Base-by-base conservation (phyloP, 1,284 basidiomycete genomes). In the Ustilago lituana region DNA sequence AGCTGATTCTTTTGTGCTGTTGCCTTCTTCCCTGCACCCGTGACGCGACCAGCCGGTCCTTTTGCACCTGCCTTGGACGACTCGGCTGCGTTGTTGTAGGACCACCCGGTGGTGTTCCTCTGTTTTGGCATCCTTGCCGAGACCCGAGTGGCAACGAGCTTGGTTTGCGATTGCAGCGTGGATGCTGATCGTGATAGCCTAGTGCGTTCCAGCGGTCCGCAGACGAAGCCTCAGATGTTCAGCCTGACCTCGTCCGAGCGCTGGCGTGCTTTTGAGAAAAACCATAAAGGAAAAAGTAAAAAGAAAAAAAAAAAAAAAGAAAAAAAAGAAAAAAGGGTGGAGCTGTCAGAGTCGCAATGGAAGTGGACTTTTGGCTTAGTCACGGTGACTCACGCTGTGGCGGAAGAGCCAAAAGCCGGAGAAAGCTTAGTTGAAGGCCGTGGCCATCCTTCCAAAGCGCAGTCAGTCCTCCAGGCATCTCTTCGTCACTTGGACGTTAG, bases 11-110 rank as follows among this genome's bases (percentile, higher is more conserved):
- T 78, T 17, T 56, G 58, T 22, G 52, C 50, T 0, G 74, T 73
- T 4, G 68, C 69, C 60, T 73, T 74, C 53, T 78, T 78, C 23
- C 76, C 76, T 6, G 70, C 75, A 26, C 76, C 76, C 2, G 57
- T 65, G 4, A 73, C 61, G 6, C 65, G 55, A 10, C 43, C 4
- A 15, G 35, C 39, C 4, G 60, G 33, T 3, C 38, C 54, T 9
- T 23, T 40, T 4, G 56, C 45, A 14, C 50, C 58, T n/a, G 53
- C 22, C 35, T 53, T 52, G 46, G 64, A 52, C 11, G 52, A 33
- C 22, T 58, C 59, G 31, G 64, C 51, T n/a, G 39, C 61, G 36
- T 67, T 67, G 46, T 67, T 63, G 60, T 72, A 72, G 17, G 51
- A 41, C 56, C 60, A 72, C 27, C 69, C 69, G n/a, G 69, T 63